Evolutionary conservation across 257 asterid species (phyloP), one percentile per base, ranked within the genome.

Genomic region (Misopates orontium): DNA sequence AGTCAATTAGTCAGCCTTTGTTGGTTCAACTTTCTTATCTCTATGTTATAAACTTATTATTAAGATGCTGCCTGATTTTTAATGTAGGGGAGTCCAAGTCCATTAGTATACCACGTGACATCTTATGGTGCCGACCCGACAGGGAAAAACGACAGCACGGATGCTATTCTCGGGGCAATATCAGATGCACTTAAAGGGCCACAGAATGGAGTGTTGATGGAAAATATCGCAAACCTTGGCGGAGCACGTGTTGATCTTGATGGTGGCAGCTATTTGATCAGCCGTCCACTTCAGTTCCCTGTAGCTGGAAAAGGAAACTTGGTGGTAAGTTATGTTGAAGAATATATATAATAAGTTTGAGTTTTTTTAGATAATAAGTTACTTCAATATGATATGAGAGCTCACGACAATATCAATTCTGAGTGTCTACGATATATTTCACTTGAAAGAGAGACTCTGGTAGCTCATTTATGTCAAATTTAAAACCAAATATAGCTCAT

Each of bases 101-200:
- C 84, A 44, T 61, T 45, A 11, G 81, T 84, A 1, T 93, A 86
- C 49, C 90, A 78, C 20, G 90, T 85, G 55, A 82, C 91, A 12
- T 71, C 89, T 14, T 92, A 89, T 40, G 97, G 97, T 10, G 98
- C 96, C 9, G 98, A 92, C 81, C 97, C 98, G 42, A 82, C 87
- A 3, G 96, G 96, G 12, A 73, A 73, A 70, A 10, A 22, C 0
- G 96, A 92, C 62, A 92, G 97, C 55, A 92, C 96, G 4, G 79
- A 83, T 11, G 91, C 96, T 5, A 70, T 93, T 66, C 70, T 79
- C 1, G 59, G 68, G 19, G 99, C 96, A 2, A 60, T 93, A 22
- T 52, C 87, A 0, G 97, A 84, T 22, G 99, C 97, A 12, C 78
- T 86, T 11, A 53, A 71, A 1, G 92, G 85, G 0, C 87, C 95